These are phyloP conservation scores for Gossypium aridum DNA, from an alignment of 441 rosid genomes.

Conservation along the genomic window DNA sequence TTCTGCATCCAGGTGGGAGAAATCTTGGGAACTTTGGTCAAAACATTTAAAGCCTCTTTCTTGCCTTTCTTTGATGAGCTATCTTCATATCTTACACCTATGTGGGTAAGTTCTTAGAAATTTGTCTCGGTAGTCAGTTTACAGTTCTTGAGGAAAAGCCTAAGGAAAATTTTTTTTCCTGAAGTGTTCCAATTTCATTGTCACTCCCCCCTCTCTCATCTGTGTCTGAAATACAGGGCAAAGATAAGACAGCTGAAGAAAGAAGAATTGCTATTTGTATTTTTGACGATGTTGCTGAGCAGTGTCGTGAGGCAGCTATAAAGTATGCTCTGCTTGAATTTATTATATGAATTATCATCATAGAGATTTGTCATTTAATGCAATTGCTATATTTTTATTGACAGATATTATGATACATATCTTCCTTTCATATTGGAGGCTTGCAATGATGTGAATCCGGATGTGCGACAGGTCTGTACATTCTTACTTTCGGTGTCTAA, in stretches of 20 bases:
- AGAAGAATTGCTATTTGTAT: slow-evolving; percentile 99
- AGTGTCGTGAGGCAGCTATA: slow-evolving; percentile 87
- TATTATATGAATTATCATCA: slow-evolving; percentile 7
- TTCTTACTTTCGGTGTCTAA: slow-evolving; percentile 5
- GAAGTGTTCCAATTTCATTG: neutral
- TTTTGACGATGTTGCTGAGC: slow-evolving; percentile 98
- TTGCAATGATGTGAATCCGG: slow-evolving; percentile 88
- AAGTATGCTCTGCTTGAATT: slow-evolving; percentile 46
- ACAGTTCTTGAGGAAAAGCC: neutral
- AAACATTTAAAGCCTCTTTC: slow-evolving; percentile 88
- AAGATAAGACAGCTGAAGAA: slow-evolving; percentile 97
- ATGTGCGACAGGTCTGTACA: slow-evolving; percentile 80
- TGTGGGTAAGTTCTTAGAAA: slow-evolving; percentile 80
- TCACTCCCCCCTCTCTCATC: neutral
- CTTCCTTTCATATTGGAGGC: slow-evolving; percentile 98
- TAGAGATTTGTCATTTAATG: slow-evolving; percentile 15
- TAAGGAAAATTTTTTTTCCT: neutral
- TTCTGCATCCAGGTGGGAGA: slow-evolving; percentile 77
- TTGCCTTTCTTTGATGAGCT: slow-evolving; percentile 92
- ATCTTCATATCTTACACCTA: slow-evolving; percentile 91
- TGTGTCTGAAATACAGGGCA: slow-evolving; percentile 47
- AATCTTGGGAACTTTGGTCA: slow-evolving; percentile 94
- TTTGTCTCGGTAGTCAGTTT: neutral
- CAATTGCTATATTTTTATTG: slow-evolving; percentile 13
- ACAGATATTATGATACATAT: slow-evolving; percentile 89